Base-by-base conservation (phyloP, 768 basidiomycete genomes). In the Heimioporus sp. region DNA sequence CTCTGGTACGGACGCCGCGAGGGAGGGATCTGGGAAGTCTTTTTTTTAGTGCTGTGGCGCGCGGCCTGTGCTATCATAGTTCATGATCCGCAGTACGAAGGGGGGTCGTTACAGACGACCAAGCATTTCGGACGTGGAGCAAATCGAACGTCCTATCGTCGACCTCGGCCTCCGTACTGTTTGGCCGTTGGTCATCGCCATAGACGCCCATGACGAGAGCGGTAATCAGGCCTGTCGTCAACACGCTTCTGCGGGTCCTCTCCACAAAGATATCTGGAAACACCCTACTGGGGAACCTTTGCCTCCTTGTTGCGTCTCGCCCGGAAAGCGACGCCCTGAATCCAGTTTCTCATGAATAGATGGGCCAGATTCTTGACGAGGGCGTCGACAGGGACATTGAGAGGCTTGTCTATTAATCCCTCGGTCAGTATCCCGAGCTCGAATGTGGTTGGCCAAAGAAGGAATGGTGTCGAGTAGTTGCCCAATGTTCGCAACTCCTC, bases 171-270 rank as follows among this genome's bases (percentile, higher is more conserved):
- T 71, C 10, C 56, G 59, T 30, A 49, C 61, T 6, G 46, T 66
- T 13, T 67, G 67, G 0, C 72, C 73, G 12, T 42, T 74, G 3
- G 38, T 73, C 11, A 48, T 73, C 8, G 60, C 74, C 17, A 63
- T 74, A 16, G 72, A 75, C 39, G 72, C 60, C 10, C 55, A 72
- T n/a, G 66, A 72, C 32, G 61, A 64, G 46, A 65, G 66, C 40
- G 60, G 60, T 8, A 56, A 65, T 24, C 44, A 16, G 7, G 15
- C 46, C 9, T 28, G 21, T 49, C 64, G 65, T 17, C 46, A 52
- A 15, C 41, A 46, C n/a, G 2, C 55, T 73, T 37, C 58, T 74
- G 10, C 28, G 30, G 6, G 44, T 57, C 24, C 20, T 71, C 36
- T 46, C 36, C 10, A 43, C 49, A n/a, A 52, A 57, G 17, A 24